A percentile compares a stretch with the other conserved stretches of the same genome.
phyloP scores from a whole-genome alignment of 1,284 basidiomycete genomes.

The Rhodotorula sp. region DNA sequence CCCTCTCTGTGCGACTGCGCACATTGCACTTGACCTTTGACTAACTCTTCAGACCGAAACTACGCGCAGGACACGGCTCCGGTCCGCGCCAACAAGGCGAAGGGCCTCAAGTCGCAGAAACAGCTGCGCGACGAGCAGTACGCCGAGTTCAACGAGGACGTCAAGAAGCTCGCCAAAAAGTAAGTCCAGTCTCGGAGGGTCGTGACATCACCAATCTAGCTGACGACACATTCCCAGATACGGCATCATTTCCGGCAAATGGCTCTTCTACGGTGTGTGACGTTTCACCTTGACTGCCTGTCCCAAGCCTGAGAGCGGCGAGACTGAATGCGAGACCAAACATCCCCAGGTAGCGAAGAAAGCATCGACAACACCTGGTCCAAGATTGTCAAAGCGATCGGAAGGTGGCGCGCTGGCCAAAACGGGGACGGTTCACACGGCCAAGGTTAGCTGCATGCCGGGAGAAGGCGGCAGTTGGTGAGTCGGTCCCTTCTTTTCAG shows the following conservation, averaged over 20 bases:
- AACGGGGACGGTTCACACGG: constrained; percentile 16
- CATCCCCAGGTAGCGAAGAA: constrained; percentile 7
- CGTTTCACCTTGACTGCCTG: neutral
- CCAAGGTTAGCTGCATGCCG: constrained; percentile 24
- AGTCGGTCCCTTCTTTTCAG: neutral
- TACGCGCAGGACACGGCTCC: constrained; percentile 35
- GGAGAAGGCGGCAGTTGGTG: neutral
- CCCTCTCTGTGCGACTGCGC: neutral
- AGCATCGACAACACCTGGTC: constrained; percentile 34
- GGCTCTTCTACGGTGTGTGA: constrained; percentile 36
- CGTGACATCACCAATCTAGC: neutral
- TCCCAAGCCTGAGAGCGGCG: neutral
- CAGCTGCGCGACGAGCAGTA: constrained; percentile 26
- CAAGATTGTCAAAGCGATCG: constrained; percentile 41
- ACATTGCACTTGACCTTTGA: no score
- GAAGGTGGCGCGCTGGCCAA: constrained; percentile 36
- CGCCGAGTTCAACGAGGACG: constrained; percentile 19
- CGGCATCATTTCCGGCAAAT: constrained; percentile 37
- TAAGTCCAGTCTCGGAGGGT: neutral
- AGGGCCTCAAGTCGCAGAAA: constrained; percentile 29
- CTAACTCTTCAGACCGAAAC: no score
- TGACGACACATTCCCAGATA: neutral
- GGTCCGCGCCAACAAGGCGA: constrained; percentile 33
- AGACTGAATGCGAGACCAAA: no score
- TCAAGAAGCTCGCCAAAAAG: constrained; percentile 35